These are phyloP conservation scores for Areca catechu DNA, from an alignment of 176 grass and related monocot species.

Conservation along the genomic window DNA sequence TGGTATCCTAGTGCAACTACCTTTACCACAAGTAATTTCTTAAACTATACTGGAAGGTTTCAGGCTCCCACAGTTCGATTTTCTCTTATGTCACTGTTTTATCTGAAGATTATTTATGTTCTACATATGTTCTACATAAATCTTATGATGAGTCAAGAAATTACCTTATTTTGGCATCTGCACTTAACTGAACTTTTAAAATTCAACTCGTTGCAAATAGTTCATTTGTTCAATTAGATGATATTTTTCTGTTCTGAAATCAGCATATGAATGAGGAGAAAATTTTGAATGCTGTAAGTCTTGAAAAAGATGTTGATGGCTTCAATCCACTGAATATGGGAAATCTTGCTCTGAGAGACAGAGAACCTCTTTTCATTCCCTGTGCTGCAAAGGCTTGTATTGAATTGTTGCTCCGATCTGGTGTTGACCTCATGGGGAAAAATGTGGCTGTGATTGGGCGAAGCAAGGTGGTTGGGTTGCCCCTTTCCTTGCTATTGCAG, in stretches of 20 bases:
- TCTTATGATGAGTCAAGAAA: too few species aligned
- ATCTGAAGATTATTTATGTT: neutral
- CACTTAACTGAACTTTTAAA: too few species aligned
- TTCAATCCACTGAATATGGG: slow-evolving; percentile 87
- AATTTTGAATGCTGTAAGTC: slow-evolving; percentile 50
- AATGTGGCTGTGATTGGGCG: slow-evolving; percentile 78
- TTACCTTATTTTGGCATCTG: too few species aligned
- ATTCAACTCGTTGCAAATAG: too few species aligned
- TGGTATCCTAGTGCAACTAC: slow-evolving; percentile 87
- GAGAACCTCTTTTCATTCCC: slow-evolving; percentile 66
- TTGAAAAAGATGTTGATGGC: slow-evolving; percentile 94
- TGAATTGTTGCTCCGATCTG: slow-evolving; percentile 53
- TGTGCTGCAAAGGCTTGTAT: slow-evolving; percentile 92
- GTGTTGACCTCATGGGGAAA: slow-evolving; percentile 73
- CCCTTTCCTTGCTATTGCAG: slow-evolving; percentile 83
- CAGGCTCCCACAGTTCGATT: neutral
- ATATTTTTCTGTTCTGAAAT: too few species aligned
- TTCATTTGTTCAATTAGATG: too few species aligned
- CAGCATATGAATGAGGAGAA: slow-evolving; percentile 89
- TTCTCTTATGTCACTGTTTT: neutral
- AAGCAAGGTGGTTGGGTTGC: slow-evolving; percentile 93
- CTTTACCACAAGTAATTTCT: slow-evolving; percentile 64
- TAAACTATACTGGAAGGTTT: slow-evolving; percentile 10
- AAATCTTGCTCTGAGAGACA: slow-evolving; percentile 70
- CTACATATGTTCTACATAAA: too few species aligned